phyloP scores from a whole-genome alignment of 208 protist genomes.

The Trypanosoma melophagium region DNA sequence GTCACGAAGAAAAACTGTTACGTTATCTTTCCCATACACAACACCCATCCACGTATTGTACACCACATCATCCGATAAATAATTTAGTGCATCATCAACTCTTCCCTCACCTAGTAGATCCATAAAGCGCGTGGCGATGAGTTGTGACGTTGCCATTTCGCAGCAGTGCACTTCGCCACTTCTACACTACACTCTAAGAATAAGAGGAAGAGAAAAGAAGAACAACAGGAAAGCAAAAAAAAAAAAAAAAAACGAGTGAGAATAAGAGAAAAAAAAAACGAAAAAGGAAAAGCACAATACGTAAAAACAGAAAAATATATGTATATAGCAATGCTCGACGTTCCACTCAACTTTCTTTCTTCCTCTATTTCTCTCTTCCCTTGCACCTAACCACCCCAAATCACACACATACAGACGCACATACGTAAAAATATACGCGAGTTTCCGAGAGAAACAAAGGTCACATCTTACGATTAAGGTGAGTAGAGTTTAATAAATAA shows the following conservation, averaged over 20 bases:
- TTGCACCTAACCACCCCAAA: not conserved
- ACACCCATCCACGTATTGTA: conserved; percentile 83
- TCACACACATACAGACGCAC: not conserved
- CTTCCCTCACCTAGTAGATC: conserved; percentile 56
- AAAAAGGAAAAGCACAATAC: conserved; percentile 1
- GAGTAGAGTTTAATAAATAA: no score
- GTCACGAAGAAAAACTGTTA: conserved; percentile 72
- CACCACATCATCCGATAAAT: conserved; percentile 68
- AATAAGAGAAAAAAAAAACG: not conserved
- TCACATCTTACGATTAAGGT: no score
- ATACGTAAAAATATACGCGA: not conserved
- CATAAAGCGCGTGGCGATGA: conserved; percentile 61
- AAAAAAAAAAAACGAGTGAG: conserved; percentile 1
- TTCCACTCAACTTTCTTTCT: not conserved
- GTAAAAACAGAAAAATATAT: conserved; percentile 2
- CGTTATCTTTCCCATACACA: conserved; percentile 72
- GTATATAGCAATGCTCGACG: not conserved
- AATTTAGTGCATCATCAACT: conserved; percentile 57
- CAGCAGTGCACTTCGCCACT: conserved; percentile 1
- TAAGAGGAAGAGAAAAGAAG: no score
- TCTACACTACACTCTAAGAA: not conserved
- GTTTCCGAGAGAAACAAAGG: no score
- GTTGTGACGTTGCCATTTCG: conserved; percentile 51
- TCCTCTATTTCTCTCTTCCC: not conserved
- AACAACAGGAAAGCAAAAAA: not conserved